Percentiles rank a stretch among this genome's conserved stretches.
Conservation (phyloP, 306 rosid species). For the Biancaea sappan region DNA sequence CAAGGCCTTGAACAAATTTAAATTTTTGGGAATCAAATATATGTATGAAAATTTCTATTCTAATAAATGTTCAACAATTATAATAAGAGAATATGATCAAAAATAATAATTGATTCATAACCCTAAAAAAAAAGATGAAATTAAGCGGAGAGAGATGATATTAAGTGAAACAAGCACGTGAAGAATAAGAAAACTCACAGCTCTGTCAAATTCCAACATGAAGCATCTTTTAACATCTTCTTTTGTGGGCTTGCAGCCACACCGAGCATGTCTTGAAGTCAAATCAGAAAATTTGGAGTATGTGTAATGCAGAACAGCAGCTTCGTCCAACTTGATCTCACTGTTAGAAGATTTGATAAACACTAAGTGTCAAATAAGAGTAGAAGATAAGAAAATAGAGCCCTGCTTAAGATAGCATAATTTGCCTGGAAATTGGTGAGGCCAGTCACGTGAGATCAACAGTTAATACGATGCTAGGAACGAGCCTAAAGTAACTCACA, state of each 20-base stretch:
- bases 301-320: slow-evolving; percentile 64
- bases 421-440: background rate
- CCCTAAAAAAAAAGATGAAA: slow-evolving; percentile 7
- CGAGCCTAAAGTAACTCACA: background rate
- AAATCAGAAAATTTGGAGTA: slow-evolving; percentile 65
- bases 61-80: background rate
- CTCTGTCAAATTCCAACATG: slow-evolving; percentile 68
- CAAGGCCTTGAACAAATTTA: slow-evolving; percentile 23
- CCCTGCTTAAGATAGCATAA: slow-evolving; percentile 15
- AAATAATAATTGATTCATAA: slow-evolving; percentile 14
- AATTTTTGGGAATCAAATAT: background rate
- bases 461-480: background rate
- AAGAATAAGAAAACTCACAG: slow-evolving; percentile 46
- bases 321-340: slow-evolving; percentile 60
- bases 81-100: no score
- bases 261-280: slow-evolving; percentile 66
- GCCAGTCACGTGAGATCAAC: background rate
- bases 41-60: no score
- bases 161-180: no score
- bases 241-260: slow-evolving; percentile 71
- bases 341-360: slow-evolving; percentile 33
- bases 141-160: background rate
- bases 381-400: background rate
- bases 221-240: slow-evolving; percentile 74
- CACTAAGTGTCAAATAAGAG: slow-evolving; percentile 5